Evolutionary conservation across 495 filamentous ascomycete genomes (phyloP).

Genomic region (Annulohypoxylon maeteangense): DNA sequence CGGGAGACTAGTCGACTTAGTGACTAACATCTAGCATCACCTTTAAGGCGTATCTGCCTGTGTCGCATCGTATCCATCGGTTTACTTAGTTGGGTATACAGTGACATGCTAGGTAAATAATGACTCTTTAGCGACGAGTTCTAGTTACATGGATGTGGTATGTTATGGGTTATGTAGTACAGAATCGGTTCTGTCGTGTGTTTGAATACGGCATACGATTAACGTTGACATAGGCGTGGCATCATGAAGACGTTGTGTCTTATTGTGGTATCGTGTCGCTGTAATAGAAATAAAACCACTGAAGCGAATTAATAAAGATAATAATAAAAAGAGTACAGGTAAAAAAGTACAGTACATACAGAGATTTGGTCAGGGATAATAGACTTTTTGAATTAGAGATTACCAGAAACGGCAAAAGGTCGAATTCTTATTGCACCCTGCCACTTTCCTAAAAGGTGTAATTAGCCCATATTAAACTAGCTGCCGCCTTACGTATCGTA

Average conservation of each 20-base stretch:
- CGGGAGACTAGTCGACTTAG: background rate
- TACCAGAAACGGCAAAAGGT: constrained; percentile 21
- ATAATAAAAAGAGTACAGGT: background rate
- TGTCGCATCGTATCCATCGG: background rate
- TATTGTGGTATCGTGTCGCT: constrained; percentile 15
- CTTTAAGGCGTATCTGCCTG: background rate
- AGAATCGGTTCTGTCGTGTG: background rate
- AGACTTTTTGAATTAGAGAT: constrained; percentile 20
- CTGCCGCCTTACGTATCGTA: constrained; percentile 29
- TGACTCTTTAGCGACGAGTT: constrained; percentile 13
- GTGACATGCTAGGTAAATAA: background rate
- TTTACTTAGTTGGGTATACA: background rate
- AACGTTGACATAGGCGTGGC: background rate
- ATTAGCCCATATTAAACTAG: constrained; percentile 35
- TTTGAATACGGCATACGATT: constrained; percentile 4
- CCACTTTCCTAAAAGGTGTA: constrained; percentile 15
- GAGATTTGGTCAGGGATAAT: background rate
- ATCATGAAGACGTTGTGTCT: constrained; percentile 23
- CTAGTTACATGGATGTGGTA: no score
- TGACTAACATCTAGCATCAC: constrained; percentile 11
- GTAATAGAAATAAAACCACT: constrained; percentile 4
- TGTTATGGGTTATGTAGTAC: background rate
- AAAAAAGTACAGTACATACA: constrained; percentile 28
- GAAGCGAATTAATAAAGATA: background rate
- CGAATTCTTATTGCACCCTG: background rate